phyloP scores from a whole-genome alignment of 805 yeast genomes.

The Candida tibetensis region DNA sequence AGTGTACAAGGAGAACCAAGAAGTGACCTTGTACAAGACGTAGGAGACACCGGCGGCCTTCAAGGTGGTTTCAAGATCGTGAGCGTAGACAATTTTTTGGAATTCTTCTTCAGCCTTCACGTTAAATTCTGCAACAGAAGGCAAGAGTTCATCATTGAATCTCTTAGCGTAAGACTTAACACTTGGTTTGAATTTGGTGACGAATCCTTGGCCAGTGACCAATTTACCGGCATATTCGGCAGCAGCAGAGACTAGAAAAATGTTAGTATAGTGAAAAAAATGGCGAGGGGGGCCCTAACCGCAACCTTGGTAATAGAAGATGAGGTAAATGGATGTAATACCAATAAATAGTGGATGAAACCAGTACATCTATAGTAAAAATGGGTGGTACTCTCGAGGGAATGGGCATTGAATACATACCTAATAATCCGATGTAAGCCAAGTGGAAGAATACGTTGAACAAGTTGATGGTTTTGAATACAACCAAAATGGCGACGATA shows the following conservation, averaged over 20 bases:
- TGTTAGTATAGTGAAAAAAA: slow-evolving; percentile 20
- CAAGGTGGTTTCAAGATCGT: slow-evolving; percentile 68
- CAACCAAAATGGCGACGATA: slow-evolving; percentile 50
- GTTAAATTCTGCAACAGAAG: slow-evolving; percentile 42
- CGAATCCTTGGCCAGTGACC: slow-evolving; percentile 75
- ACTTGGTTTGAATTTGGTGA: slow-evolving; percentile 72
- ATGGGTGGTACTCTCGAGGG: no score
- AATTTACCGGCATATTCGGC: slow-evolving; percentile 76
- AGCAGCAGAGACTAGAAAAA: slow-evolving; percentile 52
- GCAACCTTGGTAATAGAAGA: no score
- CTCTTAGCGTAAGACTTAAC: slow-evolving; percentile 33
- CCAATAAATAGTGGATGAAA: no score
- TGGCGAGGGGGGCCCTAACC: neutral
- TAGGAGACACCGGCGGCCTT: slow-evolving; percentile 68
- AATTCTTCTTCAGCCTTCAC: slow-evolving; percentile 51
- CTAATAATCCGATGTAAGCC: slow-evolving; percentile 53
- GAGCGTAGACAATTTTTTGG: slow-evolving; percentile 62
- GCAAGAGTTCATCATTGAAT: slow-evolving; percentile 39
- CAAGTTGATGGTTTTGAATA: slow-evolving; percentile 63
- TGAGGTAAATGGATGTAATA: no score
- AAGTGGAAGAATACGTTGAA: slow-evolving; percentile 59
- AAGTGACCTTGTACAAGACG: slow-evolving; percentile 66
- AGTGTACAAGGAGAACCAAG: slow-evolving; percentile 71
- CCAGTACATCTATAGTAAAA: no score
- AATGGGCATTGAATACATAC: slow-evolving; percentile 32